Percentiles rank a stretch among this genome's conserved stretches.
phyloP scores from a whole-genome alignment of 1,284 basidiomycete genomes.

The Puccinia triticina region DNA sequence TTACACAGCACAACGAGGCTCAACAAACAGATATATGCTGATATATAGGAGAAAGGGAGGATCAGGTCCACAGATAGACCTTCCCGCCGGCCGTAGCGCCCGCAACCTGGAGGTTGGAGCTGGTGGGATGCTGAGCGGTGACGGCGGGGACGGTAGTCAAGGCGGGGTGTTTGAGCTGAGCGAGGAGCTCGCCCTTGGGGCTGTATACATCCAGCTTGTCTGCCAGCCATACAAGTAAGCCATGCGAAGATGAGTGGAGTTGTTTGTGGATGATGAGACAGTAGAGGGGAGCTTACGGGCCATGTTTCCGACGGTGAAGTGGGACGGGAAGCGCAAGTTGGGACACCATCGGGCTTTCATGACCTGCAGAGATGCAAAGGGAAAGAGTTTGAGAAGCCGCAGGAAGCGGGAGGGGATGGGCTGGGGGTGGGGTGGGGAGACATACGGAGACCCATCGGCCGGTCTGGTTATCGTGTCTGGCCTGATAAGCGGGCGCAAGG shows the following conservation, averaged over 20 bases:
- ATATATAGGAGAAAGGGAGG: background rate
- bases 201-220: conserved; percentile 42
- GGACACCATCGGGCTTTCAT: conserved; percentile 48
- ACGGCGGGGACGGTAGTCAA: conserved; percentile 43
- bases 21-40: background rate
- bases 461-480: conserved; percentile 44
- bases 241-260: background rate
- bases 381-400: background rate
- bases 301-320: conserved; percentile 49
- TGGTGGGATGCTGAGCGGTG: conserved; percentile 39
- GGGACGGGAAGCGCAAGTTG: conserved; percentile 27
- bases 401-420: background rate
- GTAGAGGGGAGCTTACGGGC: conserved; percentile 16
- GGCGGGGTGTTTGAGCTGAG: conserved; percentile 27
- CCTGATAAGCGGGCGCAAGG: conserved; percentile 8
- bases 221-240: background rate
- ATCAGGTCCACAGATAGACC: conserved; percentile 38
- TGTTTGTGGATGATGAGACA: background rate
- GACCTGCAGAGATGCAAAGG: conserved; percentile 2
- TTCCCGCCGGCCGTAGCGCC: conserved; percentile 44
- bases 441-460: conserved; percentile 49
- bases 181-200: conserved; percentile 38
- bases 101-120: conserved; percentile 8
- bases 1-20: no score
- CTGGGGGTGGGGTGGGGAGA: no score